phyloP scores from a whole-genome alignment of 345 rosid genomes.

The Cardiospermum halicacabum region DNA sequence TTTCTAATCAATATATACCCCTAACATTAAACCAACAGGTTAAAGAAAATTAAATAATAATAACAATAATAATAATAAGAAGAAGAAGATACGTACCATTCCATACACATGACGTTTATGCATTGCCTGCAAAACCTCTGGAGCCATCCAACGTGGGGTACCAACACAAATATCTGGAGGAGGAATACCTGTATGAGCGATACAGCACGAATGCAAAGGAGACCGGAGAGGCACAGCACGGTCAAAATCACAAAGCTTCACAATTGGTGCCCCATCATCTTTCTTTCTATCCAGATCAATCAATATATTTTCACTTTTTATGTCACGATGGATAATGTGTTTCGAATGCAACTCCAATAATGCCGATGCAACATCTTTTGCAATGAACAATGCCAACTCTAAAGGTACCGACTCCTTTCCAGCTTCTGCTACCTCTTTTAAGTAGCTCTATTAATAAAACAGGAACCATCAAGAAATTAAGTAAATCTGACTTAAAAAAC shows the following conservation, averaged over 20 bases:
- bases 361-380: conserved; percentile 74
- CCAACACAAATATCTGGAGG: conserved; percentile 90
- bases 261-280: conserved; percentile 52
- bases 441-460: conserved; percentile 46
- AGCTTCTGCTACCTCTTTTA: conserved; percentile 58
- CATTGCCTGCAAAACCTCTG: conserved; percentile 84
- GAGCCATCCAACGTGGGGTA: conserved; percentile 99
- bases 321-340: conserved; percentile 91
- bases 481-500: conserved; percentile 1
- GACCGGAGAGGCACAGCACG: conserved; percentile 88
- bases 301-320: conserved; percentile 90
- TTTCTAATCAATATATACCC: not conserved
- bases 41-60: no score
- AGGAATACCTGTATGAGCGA: conserved; percentile 72
- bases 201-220: conserved; percentile 69
- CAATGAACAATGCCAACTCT: conserved; percentile 62
- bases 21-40: not conserved
- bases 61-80: no score
- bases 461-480: not conserved
- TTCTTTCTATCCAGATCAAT: conserved; percentile 60
- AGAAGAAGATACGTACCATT: conserved; percentile 46
- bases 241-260: conserved; percentile 95
- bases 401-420: conserved; percentile 62
- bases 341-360: conserved; percentile 74
- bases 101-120: conserved; percentile 55